phyloP scores from a whole-genome alignment of 805 yeast genomes.

The Lachancea meyersii region DNA sequence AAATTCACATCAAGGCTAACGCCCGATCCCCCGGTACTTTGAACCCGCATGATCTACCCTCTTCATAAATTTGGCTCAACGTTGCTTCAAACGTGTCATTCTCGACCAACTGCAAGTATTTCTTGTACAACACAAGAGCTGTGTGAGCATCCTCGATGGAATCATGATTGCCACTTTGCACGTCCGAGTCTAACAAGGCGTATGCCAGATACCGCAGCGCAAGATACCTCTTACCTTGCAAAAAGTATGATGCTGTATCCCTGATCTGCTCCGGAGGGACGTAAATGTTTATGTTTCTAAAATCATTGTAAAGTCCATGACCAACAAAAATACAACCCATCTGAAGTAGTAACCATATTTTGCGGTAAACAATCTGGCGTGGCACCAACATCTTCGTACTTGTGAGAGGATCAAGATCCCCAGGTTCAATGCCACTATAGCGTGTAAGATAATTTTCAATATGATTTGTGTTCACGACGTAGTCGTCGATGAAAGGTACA shows the following conservation, averaged over 20 bases:
- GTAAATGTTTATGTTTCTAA: constrained; percentile 84
- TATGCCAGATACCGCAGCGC: constrained; percentile 85
- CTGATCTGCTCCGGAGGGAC: constrained; percentile 82
- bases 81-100: constrained; percentile 55
- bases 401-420: constrained; percentile 69
- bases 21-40: constrained; percentile 24
- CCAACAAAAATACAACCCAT: constrained; percentile 91
- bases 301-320: constrained; percentile 87
- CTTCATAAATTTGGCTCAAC: constrained; percentile 61
- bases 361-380: constrained; percentile 75
- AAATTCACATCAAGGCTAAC: not conserved
- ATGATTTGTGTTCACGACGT: constrained; percentile 63
- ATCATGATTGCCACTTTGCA: constrained; percentile 92
- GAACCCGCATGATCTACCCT: constrained; percentile 42
- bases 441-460: constrained; percentile 84
- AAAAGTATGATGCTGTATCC: constrained; percentile 79
- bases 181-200: constrained; percentile 62
- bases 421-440: constrained; percentile 89
- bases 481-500: constrained; percentile 86
- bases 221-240: constrained; percentile 69
- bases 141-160: constrained; percentile 93
- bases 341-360: constrained; percentile 84
- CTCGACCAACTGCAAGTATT: constrained; percentile 56
- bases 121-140: constrained; percentile 71
- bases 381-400: constrained; percentile 70